Conservation (phyloP, 106 monocot genomes). For the Phalaenopsis aphrodite region DNA sequence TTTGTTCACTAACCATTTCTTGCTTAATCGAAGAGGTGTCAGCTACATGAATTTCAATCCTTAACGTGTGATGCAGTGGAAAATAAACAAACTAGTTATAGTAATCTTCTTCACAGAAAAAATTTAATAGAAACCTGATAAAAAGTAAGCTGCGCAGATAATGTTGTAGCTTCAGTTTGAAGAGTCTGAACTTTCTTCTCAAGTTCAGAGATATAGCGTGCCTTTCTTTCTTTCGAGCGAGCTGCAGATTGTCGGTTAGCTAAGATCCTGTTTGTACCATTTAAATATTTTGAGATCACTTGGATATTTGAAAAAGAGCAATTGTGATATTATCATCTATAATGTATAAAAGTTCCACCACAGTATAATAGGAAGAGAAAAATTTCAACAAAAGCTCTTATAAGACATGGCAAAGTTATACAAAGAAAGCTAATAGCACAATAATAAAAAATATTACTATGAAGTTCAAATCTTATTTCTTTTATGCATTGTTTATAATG, state of each 20-base stretch:
- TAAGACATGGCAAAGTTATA: background rate
- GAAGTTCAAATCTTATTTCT: no score
- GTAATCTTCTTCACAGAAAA: constrained; percentile 6
- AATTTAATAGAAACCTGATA: constrained; percentile 31
- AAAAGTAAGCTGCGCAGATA: constrained; percentile 55
- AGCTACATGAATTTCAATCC: background rate
- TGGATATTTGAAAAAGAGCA: background rate
- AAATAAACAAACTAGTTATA: background rate
- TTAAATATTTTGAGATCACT: background rate
- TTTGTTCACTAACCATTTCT: background rate
- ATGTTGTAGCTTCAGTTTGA: constrained; percentile 63
- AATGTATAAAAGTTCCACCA: background rate
- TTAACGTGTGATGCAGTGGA: background rate
- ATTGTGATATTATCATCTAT: background rate
- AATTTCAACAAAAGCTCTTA: background rate
- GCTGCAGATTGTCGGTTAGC: constrained; percentile 68
- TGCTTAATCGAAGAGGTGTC: background rate
- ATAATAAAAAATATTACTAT: background rate
- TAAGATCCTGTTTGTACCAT: constrained; percentile 35
- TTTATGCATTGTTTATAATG: no score
- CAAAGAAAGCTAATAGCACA: background rate
- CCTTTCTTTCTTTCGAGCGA: constrained; percentile 65
- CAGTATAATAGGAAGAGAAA: background rate
- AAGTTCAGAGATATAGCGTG: constrained; percentile 62
- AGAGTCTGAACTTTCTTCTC: constrained; percentile 59